Evolutionary conservation across 1,284 basidiomycete genomes (phyloP), one percentile per base, ranked within the genome.

Genomic region (Puccinia triticina): DNA sequence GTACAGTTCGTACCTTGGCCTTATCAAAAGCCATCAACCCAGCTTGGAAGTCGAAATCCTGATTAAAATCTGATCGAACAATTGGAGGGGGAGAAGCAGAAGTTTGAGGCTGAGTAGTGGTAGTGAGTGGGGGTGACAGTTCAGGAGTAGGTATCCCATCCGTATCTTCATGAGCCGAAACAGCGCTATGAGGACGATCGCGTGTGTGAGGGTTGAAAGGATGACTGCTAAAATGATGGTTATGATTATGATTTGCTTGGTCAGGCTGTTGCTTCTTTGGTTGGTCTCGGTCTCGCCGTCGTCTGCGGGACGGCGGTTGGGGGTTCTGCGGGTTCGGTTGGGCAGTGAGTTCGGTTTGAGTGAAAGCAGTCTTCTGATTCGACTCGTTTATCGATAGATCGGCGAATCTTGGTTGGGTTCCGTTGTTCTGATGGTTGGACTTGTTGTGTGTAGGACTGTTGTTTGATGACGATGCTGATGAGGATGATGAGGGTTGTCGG

Each of bases 31-130:
- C 78, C 57, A 71, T 50, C 50, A 81, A 26, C 11, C 78, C 78
- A 37, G 78, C 78, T 74, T 81, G 78, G 61, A 81, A 81, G 43
- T 81, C 78, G 32, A 81, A 81, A 72, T 81, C 78, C 67, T 74
- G 67, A 50, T 37, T 61, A n/a, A 81, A 81, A 71, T 81, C 78
- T 37, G 78, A 72, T 26, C 26, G 37, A 23, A 74, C 34, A 18
- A 40, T 74, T 37, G 26, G 29, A 57, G 72, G 75, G 16, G 75
- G 23, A 43, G 75, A 53, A 1, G 29, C 12, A 16, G 61, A 16
- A 34, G 76, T 64, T 67, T 73, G 43, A 29, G 10, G n/a, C 55
- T 74, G 59, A 66, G 61, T 40, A 26, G 64, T 66, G 21, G 55
- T 69, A 61, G 69, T 29, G 21, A 57, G 26, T 46, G 55, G 69